phyloP scores from a whole-genome alignment of 148 eudicot species.

The Linanthus parryae region DNA sequence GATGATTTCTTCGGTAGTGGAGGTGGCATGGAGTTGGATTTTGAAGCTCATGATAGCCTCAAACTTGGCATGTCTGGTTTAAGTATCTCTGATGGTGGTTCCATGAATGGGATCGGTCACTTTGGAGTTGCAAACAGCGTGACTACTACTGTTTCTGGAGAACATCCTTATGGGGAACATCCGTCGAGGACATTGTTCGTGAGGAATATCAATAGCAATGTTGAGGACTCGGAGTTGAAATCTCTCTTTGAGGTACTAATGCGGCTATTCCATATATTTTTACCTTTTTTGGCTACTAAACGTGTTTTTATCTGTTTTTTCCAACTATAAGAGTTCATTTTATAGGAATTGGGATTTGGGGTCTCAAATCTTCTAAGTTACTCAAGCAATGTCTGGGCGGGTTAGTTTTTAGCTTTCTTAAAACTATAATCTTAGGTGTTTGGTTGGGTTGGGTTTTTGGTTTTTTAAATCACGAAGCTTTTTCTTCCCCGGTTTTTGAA shows the following conservation, averaged over 20 bases:
- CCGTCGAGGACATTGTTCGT: constrained; percentile 61
- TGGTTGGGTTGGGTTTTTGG: too few relatives aligned
- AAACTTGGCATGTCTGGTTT: constrained; percentile 24
- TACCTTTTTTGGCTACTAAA: too few relatives aligned
- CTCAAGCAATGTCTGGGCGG: too few relatives aligned
- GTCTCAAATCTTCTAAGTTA: too few relatives aligned
- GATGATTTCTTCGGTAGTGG: constrained; percentile 54
- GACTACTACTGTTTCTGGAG: constrained; percentile 39
- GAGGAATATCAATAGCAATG: constrained; percentile 49
- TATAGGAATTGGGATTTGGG: too few relatives aligned
- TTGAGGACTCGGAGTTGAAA: constrained; percentile 47
- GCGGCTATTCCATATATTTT: too few relatives aligned
- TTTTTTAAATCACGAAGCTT: too few relatives aligned
- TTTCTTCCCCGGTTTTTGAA: too few relatives aligned
- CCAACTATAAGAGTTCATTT: too few relatives aligned
- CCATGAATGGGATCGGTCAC: constrained; percentile 23
- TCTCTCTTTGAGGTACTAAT: constrained; percentile 53
- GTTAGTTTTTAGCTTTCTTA: too few relatives aligned
- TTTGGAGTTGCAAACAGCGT: constrained; percentile 29
- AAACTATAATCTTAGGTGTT: too few relatives aligned
- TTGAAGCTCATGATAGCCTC: constrained; percentile 26
- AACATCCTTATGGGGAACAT: constrained; percentile 63
- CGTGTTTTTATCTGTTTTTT: too few relatives aligned
- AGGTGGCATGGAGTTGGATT: constrained; percentile 53
- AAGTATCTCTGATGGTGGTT: constrained; percentile 26